Evolutionary conservation across 176 grass and related monocot species (phyloP), one percentile per base, ranked within the genome.

Genomic region (Aegilops tauschii): DNA sequence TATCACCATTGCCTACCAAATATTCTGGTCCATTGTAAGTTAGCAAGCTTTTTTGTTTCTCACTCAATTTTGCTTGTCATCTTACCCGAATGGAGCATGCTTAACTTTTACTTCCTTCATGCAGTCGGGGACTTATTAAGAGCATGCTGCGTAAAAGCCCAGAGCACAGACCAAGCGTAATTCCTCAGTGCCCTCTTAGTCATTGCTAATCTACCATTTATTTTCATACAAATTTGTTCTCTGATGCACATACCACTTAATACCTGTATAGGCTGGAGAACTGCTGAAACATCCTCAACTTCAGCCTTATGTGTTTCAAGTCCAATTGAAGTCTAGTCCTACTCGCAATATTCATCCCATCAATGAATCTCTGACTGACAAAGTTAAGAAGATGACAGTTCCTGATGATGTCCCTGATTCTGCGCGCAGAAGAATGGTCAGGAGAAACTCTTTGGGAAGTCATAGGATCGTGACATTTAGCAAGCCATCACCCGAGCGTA

Each of bases 21-120:
- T 99, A 96, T 86, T 96, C 94, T 85, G 92, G 97, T 65, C 77
- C 97, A 86, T 99, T 99, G 97, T 99, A 87, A 96, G 97, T 86
- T 84, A 77, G 35, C 52, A 80, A 54, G 29, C 20, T 17, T 1
- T 78, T 86, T 30, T 44, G 13, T 76, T 80, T 84, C 63, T 83
- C 25, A 37, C 52, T 64, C 10, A 64, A 23, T 79, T 25, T 87
- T 92, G 4, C n/a, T 44, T n/a, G 32, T 87, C 23, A 71, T 76
- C 80, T 49, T 92, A 52, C 25, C 9, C 52, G 21, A 74, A 78
- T 76, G 12, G 61, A 84, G 69, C 54, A 86, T 83, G 68, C 23
- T 88, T 64, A 81, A 9, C 50, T 54, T 49, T 86, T 88, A 30
- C 18, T 89, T 92, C 40, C 21, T 84, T 83, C 12, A 59, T 92